These are phyloP conservation scores for Tilletia horrida DNA, from an alignment of 1,284 basidiomycete species.

Conservation along the genomic window DNA sequence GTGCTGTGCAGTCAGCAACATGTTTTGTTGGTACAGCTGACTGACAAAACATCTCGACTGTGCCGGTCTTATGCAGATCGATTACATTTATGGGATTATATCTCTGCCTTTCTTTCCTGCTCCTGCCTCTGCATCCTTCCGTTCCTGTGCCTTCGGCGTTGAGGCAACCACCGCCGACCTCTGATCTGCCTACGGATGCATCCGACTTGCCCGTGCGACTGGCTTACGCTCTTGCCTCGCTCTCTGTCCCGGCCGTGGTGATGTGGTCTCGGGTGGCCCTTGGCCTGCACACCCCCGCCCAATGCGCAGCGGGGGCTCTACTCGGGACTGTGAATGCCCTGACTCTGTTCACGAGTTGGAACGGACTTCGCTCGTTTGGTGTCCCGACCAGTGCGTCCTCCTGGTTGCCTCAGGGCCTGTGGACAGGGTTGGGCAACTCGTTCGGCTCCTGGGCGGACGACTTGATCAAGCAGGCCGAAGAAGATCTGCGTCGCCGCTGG, in stretches of 20 bases:
- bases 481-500: not conserved
- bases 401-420: not conserved
- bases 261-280: conserved; percentile 26
- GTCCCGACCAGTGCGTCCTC: not conserved
- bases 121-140: conserved; percentile 7
- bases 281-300: conserved; percentile 24
- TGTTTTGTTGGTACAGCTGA: too few species aligned
- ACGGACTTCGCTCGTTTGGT: not conserved
- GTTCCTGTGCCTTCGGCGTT: conserved; percentile 14
- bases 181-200: not conserved
- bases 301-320: conserved; percentile 19
- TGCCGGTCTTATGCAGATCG: conserved; percentile 16
- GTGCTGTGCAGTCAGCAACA: too few species aligned
- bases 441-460: not conserved
- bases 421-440: not conserved
- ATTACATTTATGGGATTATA: conserved; percentile 24
- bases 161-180: not conserved
- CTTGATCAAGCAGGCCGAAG: not conserved
- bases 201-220: not conserved
- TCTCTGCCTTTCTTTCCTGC: conserved; percentile 18
- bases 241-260: conserved; percentile 18
- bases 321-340: conserved; percentile 17
- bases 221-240: conserved; percentile 1
- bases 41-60: too few species aligned
- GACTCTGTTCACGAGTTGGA: conserved; percentile 9